Evolutionary conservation across 768 basidiomycete species (phyloP), one percentile per base, ranked within the genome.

Genomic region (Tylopilus intermedius): DNA sequence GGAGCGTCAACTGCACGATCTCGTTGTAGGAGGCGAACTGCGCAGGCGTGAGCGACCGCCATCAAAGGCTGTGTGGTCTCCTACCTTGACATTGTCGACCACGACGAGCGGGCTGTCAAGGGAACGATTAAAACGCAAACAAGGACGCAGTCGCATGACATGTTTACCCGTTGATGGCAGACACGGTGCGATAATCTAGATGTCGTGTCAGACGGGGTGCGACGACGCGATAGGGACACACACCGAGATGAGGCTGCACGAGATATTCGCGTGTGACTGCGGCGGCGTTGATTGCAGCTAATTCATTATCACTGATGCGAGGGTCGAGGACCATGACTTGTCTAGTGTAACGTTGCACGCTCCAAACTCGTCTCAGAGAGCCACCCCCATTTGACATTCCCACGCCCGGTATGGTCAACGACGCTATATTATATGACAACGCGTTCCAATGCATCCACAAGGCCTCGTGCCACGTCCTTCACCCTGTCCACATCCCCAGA

Each of bases 1-100:
- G 94, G 35, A 99, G 78, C 11, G 94, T 96, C 59, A 98, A 76
- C 64, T 89, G 84, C 26, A 98, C 95, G 65, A 97, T 98, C 77
- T 98, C 95, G 72, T 97, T 97, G 78, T 96, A 98, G 21, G 94
- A 91, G 5, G 94, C 88, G 70, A 96, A 97, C 92, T 96, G 61
- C 53, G 51, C 47, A 38, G 42, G 29, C 15, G 42, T 68, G 27
- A 64, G 65, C 42, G 24, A 21, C 15, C 51, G 35, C 50, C 18
- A 40, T 45, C 51, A 27, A 33, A 39, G 8, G 38, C 21, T 49
- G 35, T 49, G 44, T 40, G 51, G 41, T 43, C 79, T 51, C 64
- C 7, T 47, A 90, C 94, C 79, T 95, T 96, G 81, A 99, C 95
- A 69, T 98, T 97, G 74, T 99, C 95, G 58, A 99, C 76, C 13